phyloP scores from a whole-genome alignment of 805 yeast species.

The Ogataea dorogensis region DNA sequence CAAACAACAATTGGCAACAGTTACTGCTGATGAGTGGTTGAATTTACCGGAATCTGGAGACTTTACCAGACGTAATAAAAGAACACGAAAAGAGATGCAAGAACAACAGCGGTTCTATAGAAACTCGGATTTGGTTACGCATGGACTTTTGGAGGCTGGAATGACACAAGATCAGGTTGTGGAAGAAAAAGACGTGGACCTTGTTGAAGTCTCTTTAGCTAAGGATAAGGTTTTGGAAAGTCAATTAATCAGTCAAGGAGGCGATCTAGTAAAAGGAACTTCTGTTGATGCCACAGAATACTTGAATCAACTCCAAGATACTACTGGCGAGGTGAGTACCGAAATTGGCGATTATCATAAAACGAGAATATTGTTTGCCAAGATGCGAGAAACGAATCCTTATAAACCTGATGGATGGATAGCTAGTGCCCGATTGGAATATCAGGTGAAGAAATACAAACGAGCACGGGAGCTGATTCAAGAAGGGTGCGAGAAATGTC shows the following conservation, averaged over 20 bases:
- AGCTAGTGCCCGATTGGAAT: slow-evolving; percentile 79
- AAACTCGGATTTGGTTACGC: slow-evolving; percentile 68
- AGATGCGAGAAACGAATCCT: slow-evolving; percentile 72
- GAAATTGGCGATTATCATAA: slow-evolving; percentile 56
- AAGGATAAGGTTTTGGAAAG: slow-evolving; percentile 57
- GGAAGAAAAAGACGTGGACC: slow-evolving; percentile 36
- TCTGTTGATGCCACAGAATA: slow-evolving; percentile 40
- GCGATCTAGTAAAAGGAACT: neutral
- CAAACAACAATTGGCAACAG: slow-evolving; percentile 56
- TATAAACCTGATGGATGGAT: slow-evolving; percentile 78
- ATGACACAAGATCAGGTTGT: slow-evolving; percentile 32
- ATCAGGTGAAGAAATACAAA: slow-evolving; percentile 51
- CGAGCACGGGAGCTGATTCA: slow-evolving; percentile 60
- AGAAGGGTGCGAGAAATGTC: slow-evolving; percentile 74
- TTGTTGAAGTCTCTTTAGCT: slow-evolving; percentile 60
- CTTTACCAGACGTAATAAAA: slow-evolving; percentile 73
- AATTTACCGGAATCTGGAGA: slow-evolving; percentile 86
- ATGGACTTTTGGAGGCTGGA: slow-evolving; percentile 34
- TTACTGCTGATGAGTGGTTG: slow-evolving; percentile 76
- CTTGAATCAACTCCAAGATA: slow-evolving; percentile 38
- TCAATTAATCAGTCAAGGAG: slow-evolving; percentile 43
- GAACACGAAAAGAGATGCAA: slow-evolving; percentile 62
- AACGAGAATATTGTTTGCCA: slow-evolving; percentile 59
- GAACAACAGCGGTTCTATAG: slow-evolving; percentile 72
- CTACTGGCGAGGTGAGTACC: slow-evolving; percentile 23